Base-by-base conservation (phyloP, 2,329 filamentous ascomycete genomes). In the Albifimbria verrucaria region DNA sequence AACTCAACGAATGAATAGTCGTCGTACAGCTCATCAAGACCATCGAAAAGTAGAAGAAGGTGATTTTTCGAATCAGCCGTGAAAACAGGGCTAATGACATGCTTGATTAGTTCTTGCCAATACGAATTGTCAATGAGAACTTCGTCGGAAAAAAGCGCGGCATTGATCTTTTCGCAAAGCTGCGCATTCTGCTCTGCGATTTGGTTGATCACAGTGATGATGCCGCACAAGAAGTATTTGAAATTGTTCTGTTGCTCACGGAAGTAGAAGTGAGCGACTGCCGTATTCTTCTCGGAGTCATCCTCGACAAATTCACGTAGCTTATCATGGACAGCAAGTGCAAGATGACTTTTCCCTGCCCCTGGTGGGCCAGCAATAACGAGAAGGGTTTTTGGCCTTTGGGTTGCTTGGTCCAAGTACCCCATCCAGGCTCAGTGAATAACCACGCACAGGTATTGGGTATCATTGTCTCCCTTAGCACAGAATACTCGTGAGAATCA, bases 201-300 rank as follows among this genome's bases (percentile, higher is more conserved):
- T 6, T 70, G 69, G 5, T 66, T 60, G 3, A 66, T 57, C 9
- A 65, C 50, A 0, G 60, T 66, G 3, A 63, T 55, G 1, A 72
- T 32, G 1, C 62, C 66, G 15, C 57, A 61, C 3, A 62, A 12
- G 2, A 68, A 57, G 0, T 52, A 55, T 0, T 57, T 59, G 6
- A 65, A 50, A 25, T 61, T 63, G 4, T 59, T 50, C 6, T 64
- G 55, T 18, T 71, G 70, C 42, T 72, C 69, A 1, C 68, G 65
- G 51, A 72, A 72, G 49, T 70, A 72, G 51, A 71, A 74, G 39
- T 72, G 67, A 0, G 65, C 57, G 2, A 65, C 60, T n/a, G 62
- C 64, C 1, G 61, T 61, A 22, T 54, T 53, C 1, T 54, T 51
- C 1, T 52, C 28, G 3, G 60, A 20, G 15, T 67, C 60, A 0